phyloP scores from a whole-genome alignment of 2,329 filamentous ascomycete genomes.

The Tothia fuscella region DNA sequence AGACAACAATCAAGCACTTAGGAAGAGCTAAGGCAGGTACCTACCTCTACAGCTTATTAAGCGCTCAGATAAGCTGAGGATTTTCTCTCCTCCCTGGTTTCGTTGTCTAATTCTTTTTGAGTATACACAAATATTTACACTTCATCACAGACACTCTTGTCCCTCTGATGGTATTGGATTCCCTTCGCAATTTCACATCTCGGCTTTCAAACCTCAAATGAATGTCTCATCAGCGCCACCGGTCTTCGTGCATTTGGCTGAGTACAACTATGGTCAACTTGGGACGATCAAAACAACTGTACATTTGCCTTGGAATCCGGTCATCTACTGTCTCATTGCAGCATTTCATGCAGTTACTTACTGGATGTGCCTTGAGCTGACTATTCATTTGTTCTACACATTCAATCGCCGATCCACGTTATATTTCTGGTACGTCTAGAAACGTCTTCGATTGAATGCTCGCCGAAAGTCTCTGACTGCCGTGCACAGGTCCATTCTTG shows the following conservation, averaged over 20 bases:
- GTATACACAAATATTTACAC: too few relatives aligned
- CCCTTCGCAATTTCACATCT: too few relatives aligned
- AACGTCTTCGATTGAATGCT: too few relatives aligned
- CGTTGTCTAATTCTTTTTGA: too few relatives aligned
- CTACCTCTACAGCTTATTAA: too few relatives aligned
- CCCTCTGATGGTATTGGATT: too few relatives aligned
- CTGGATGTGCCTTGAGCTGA: background rate
- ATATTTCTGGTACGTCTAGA: conserved; percentile 2
- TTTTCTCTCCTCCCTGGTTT: too few relatives aligned
- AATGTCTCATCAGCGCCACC: background rate
- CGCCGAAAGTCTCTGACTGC: background rate
- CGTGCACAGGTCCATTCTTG: background rate
- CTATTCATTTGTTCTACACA: background rate
- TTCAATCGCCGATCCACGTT: conserved; percentile 1
- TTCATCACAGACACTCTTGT: too few relatives aligned
- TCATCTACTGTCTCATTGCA: background rate
- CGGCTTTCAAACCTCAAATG: too few relatives aligned
- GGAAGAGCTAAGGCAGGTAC: too few relatives aligned
- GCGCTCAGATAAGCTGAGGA: too few relatives aligned
- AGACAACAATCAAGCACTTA: too few relatives aligned
- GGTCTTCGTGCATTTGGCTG: background rate
- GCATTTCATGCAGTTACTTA: background rate
- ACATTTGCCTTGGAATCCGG: background rate
- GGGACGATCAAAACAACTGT: background rate
- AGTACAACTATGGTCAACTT: background rate